These are phyloP conservation scores for Tetrapisispora phaffii DNA, from an alignment of 805 yeast genomes.

Conservation along the genomic window DNA sequence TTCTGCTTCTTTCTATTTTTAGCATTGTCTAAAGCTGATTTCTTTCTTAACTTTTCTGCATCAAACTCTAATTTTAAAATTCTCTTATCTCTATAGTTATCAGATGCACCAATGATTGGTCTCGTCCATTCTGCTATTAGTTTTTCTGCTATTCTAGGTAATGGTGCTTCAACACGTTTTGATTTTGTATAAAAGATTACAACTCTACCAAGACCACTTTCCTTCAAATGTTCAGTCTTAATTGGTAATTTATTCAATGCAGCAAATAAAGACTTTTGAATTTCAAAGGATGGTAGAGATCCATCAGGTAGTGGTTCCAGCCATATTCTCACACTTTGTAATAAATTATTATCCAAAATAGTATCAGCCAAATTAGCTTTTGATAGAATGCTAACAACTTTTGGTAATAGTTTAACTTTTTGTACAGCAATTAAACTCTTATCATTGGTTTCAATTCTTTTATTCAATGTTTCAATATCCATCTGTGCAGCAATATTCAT, in stretches of 20 bases:
- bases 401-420: constrained; percentile 70
- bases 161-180: constrained; percentile 74
- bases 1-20: constrained; percentile 26
- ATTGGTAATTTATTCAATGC: constrained; percentile 76
- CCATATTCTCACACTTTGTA: constrained; percentile 94
- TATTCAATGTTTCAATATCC: constrained; percentile 47
- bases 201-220: constrained; percentile 89
- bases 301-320: constrained; percentile 97
- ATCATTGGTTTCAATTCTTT: constrained; percentile 34
- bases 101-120: constrained; percentile 92
- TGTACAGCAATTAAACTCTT: constrained; percentile 35
- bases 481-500: constrained; percentile 83
- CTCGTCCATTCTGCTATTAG: constrained; percentile 96
- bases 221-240: constrained; percentile 90
- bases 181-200: constrained; percentile 88
- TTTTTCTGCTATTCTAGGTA: constrained; percentile 83
- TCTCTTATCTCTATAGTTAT: constrained; percentile 81
- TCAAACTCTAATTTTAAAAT: constrained; percentile 63
- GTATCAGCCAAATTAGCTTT: constrained; percentile 85
- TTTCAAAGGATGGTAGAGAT: constrained; percentile 93
- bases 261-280: constrained; percentile 75
- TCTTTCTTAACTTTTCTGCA: constrained; percentile 39
- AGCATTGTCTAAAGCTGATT: constrained; percentile 27
- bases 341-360: constrained; percentile 82
- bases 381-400: constrained; percentile 64